Evolutionary conservation across 176 grass and related monocot genomes (phyloP), one percentile per base, ranked within the genome.

Genomic region (Zoysia japonica): DNA sequence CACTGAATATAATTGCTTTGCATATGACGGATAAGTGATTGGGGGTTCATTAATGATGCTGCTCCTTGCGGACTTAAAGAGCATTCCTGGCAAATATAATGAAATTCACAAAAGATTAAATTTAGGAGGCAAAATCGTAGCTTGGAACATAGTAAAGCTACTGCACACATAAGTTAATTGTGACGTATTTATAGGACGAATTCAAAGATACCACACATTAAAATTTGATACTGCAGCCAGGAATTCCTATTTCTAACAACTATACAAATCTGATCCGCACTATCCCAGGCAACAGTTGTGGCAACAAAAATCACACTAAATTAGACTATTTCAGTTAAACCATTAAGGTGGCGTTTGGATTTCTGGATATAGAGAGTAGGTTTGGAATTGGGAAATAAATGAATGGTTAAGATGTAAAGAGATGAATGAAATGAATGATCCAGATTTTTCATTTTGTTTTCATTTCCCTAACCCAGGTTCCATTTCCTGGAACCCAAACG

Each of bases 21-120:
- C 96, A 99, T 99, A 80, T 99, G 92, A 42, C 77, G 90, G 74
- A 99, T 93, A 53, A 99, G 92, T 38, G 88, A 90, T 65, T 96
- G 96, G 40, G 96, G 90, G 57, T 91, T 87, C 71, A 86, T 89
- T 67, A 99, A 69, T 15, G 84, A 81, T 68, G 82, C 92, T 71
- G 91, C 72, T 84, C 96, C 96, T 89, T 96, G 96, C 74, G 85
- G 85, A 62, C 79, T 89, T 64, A 99, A 67, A 74, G 88, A 88
- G 47, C 79, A 86, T 83, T 93, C 96, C 96, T 99, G 84, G 46
- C 15, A 54, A 70, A 66, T 71, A 80, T 3, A 47, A 75, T 5
- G n/a, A 81, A 53, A 35, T 45, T 38, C 5, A 48, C 4, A 13
- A 47, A 5, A 46, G 2, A 48, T 70, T 47, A 54, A 40, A 15